Evolutionary conservation across 495 filamentous ascomycete species (phyloP).

Genomic region (Neurospora sp.): DNA sequence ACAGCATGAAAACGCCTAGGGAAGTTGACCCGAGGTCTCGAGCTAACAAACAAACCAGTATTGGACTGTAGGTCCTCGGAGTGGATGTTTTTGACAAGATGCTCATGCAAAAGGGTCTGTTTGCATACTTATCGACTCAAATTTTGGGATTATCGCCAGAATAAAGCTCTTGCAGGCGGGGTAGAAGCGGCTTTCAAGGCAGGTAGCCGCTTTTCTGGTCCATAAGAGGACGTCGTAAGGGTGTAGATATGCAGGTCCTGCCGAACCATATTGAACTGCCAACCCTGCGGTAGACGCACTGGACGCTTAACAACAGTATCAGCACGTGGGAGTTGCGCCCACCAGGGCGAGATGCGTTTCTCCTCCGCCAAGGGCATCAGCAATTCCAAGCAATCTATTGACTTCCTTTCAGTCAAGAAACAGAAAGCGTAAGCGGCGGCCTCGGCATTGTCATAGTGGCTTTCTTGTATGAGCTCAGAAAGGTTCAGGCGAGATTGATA

Average conservation of each 20-base stretch:
- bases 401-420: background rate
- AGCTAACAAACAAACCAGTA: no score
- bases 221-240: background rate
- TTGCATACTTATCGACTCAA: background rate
- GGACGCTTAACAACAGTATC: background rate
- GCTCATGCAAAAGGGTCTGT: background rate
- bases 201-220: background rate
- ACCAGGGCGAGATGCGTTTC: background rate
- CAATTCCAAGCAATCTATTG: background rate
- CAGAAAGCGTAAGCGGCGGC: background rate
- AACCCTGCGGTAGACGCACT: background rate
- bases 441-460: background rate
- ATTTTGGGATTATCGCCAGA: background rate
- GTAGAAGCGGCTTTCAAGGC: background rate
- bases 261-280: background rate
- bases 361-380: background rate
- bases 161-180: background rate
- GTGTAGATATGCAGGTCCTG: background rate
- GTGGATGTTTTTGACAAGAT: background rate
- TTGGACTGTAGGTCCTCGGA: no score
- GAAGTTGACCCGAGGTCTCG: no score
- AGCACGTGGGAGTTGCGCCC: background rate
- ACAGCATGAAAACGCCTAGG: no score
- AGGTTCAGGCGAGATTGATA: background rate
- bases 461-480: background rate